A percentile compares a stretch with the other conserved stretches of the same genome.
phyloP scores from a whole-genome alignment of 768 basidiomycete species.

The Auricularia sp. region DNA sequence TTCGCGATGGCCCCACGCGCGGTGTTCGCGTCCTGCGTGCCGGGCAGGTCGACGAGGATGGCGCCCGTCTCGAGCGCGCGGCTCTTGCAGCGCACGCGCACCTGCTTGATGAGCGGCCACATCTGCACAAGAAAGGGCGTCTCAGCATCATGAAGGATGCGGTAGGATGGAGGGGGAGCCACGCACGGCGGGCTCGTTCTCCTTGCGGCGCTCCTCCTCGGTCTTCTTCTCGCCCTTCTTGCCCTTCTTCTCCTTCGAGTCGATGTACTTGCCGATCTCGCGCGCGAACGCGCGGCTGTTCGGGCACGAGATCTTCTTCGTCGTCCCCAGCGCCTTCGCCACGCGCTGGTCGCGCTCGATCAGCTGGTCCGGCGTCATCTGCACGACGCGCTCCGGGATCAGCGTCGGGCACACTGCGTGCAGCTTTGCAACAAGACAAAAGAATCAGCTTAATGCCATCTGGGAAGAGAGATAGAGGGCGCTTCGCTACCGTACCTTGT shows the following conservation, averaged over 20 bases:
- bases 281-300: slow-evolving; percentile 43
- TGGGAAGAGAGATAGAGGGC: background rate
- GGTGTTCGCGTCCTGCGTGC: slow-evolving; percentile 56
- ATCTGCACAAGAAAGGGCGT: slow-evolving; percentile 27
- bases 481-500: slow-evolving; percentile 30
- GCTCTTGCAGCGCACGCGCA: slow-evolving; percentile 46
- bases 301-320: slow-evolving; percentile 39
- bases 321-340: slow-evolving; percentile 37
- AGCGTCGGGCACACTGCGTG: slow-evolving; percentile 52
- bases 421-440: slow-evolving; percentile 29
- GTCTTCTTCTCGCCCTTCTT: slow-evolving; percentile 29
- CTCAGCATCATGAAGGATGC: slow-evolving; percentile 12
- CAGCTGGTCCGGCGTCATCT: slow-evolving; percentile 42
- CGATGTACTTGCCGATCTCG: slow-evolving; percentile 53
- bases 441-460: background rate
- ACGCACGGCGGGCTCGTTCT: slow-evolving; percentile 24
- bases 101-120: slow-evolving; percentile 56
- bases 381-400: slow-evolving; percentile 35
- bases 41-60: slow-evolving; percentile 54
- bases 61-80: slow-evolving; percentile 48
- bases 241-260: slow-evolving; percentile 47
- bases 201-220: slow-evolving; percentile 22
- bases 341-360: slow-evolving; percentile 36
- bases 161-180: slow-evolving; percentile 1
- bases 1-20: slow-evolving; percentile 54